Conservation (phyloP, 106 monocot species). For the Triglochin maritima region DNA sequence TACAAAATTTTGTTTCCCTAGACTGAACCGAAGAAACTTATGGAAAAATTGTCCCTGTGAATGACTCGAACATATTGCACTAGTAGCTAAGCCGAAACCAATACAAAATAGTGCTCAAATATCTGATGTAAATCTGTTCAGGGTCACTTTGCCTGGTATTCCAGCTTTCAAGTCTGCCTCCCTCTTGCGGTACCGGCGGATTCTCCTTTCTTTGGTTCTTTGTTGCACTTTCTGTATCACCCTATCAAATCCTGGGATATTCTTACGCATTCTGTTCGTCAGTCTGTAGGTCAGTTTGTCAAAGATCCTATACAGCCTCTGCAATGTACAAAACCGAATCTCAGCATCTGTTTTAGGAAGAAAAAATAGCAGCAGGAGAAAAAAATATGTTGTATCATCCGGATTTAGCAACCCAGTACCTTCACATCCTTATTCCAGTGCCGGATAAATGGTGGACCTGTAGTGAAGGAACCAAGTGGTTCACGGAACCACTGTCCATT, state of each 20-base stretch:
- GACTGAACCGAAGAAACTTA: too few species aligned
- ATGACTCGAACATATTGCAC: too few species aligned
- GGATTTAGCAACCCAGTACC: constrained; percentile 14
- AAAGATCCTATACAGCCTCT: constrained; percentile 48
- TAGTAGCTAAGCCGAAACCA: too few species aligned
- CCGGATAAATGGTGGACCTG: constrained; percentile 62
- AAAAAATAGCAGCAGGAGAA: constrained; percentile 1
- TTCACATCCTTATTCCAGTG: constrained; percentile 73
- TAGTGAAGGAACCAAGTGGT: constrained; percentile 60
- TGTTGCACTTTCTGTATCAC: constrained; percentile 50
- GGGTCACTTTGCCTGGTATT: not conserved
- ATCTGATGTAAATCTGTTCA: not conserved
- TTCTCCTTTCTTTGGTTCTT: constrained; percentile 18
- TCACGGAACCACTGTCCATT: constrained; percentile 68
- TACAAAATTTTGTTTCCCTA: too few species aligned
- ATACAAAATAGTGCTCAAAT: too few species aligned
- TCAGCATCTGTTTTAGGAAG: not conserved
- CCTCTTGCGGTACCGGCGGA: constrained; percentile 23
- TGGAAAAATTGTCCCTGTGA: too few species aligned
- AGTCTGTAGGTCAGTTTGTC: constrained; percentile 57
- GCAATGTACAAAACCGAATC: constrained; percentile 4
- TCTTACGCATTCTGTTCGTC: constrained; percentile 33
- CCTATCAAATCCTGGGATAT: constrained; percentile 47
- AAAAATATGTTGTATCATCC: not conserved
- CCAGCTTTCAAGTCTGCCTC: constrained; percentile 29